Evolutionary conservation across 495 filamentous ascomycete genomes (phyloP), one percentile per base, ranked within the genome.

Genomic region (Penicillium egyptiacum): DNA sequence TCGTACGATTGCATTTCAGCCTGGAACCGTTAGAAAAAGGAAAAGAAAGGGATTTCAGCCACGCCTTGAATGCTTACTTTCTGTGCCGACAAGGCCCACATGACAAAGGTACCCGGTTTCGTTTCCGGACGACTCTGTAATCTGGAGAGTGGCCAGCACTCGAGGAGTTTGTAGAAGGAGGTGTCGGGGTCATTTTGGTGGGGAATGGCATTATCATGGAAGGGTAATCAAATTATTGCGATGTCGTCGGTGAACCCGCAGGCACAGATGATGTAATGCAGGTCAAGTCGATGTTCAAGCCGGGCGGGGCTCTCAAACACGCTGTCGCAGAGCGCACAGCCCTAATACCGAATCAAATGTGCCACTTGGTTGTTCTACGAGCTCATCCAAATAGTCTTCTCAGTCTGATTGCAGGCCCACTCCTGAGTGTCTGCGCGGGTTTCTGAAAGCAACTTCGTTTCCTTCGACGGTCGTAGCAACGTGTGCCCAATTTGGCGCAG

Each of bases 21-120:
- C 88, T 90, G 64, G n/a, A 48, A 30, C 39, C 55, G 47, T 67
- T 58, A 76, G 30, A 66, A 69, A 74, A 9, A 11, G 8, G 10
- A 4, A 31, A 12, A 11, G 0, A 72, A 70, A 59, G 59, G 23
- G 30, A 47, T 30, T 51, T 40, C 55, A 14, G 5, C 2, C 23
- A 25, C 75, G 61, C 57, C 42, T 20, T 25, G 58, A 56, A 28
- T 44, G 65, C 89, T 81, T 79, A 96, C 94, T 98, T 98, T 80
- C 94, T 85, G 66, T 92, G 88, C 64, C 94, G 81, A 70, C 94
- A 99, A 22, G 94, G 92, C 54, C 85, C 94, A 70, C 94, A 99
- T 43, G 92, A 96, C 40, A 99, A 79, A 30, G 94, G 94, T 16
- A 99, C 89, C 55, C 94, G 81, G 63, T 99, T 99, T 68, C 94